Percentiles rank a stretch among this genome's conserved stretches.
Evolutionary conservation across 2,329 filamentous ascomycete species (phyloP).

Genomic region (Nemania sp.): DNA sequence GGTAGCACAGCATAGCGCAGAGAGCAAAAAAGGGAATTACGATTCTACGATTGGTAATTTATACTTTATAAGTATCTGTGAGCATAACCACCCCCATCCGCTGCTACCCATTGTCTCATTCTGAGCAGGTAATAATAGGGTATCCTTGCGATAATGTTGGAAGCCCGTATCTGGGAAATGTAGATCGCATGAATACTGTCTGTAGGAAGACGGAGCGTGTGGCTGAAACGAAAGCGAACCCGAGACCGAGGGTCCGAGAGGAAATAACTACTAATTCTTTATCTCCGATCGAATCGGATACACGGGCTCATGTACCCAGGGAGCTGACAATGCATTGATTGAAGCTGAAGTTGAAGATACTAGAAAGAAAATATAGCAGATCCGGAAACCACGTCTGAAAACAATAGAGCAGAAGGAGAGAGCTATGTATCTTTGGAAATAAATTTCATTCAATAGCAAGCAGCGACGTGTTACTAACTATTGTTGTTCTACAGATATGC

Average conservation of each 20-base stretch:
- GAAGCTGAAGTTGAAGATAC: neutral
- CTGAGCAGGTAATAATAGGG: no score
- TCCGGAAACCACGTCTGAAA: neutral
- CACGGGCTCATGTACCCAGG: neutral
- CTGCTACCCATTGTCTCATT: neutral
- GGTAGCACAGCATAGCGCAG: neutral
- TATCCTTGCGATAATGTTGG: neutral
- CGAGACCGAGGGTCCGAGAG: slow-evolving; percentile 16
- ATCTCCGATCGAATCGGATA: neutral
- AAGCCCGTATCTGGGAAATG: neutral
- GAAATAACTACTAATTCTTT: neutral
- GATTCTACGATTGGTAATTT: no score
- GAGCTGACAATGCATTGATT: neutral
- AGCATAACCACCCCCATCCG: neutral
- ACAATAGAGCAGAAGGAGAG: neutral
- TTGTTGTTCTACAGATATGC: no score
- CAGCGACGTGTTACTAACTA: neutral
- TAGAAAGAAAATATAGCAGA: neutral
- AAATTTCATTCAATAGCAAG: neutral
- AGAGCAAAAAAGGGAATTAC: no score
- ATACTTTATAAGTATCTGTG: no score
- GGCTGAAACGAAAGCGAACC: slow-evolving; percentile 1
- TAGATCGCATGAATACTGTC: neutral
- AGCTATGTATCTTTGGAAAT: no score
- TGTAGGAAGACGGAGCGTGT: no score